These are phyloP conservation scores for Penicillium sp. DNA, from an alignment of 2,329 filamentous ascomycete species.

Conservation along the genomic window DNA sequence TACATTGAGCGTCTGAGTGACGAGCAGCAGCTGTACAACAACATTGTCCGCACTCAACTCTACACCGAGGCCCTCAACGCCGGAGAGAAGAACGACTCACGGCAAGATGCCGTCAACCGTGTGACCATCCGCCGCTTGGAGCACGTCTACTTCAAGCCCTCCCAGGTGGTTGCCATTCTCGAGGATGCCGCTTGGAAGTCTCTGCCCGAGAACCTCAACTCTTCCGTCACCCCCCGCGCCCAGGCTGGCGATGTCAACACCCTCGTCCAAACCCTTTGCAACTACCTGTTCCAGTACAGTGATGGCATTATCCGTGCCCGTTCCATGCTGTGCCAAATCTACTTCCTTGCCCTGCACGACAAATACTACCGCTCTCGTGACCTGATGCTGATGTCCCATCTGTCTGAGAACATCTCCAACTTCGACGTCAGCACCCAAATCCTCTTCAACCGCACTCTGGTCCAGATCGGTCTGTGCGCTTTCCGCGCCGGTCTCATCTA, in stretches of 20 bases:
- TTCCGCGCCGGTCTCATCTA: slow-evolving; percentile 97
- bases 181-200: slow-evolving; percentile 94
- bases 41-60: slow-evolving; percentile 83
- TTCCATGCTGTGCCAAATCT: slow-evolving; percentile 98
- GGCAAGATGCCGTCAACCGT: slow-evolving; percentile 88
- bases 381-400: slow-evolving; percentile 99
- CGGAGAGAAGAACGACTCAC: slow-evolving; percentile 69
- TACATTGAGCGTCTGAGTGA: slow-evolving; percentile 95
- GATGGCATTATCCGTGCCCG: slow-evolving; percentile 95
- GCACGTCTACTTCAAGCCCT: slow-evolving; percentile 99
- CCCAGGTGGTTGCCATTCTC: slow-evolving; percentile 88
- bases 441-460: slow-evolving; percentile 95
- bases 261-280: slow-evolving; percentile 86
- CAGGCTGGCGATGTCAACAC: slow-evolving; percentile 67
- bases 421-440: slow-evolving; percentile 98
- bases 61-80: slow-evolving; percentile 84
- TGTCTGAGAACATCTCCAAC: slow-evolving; percentile 94
- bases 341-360: slow-evolving; percentile 96
- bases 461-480: slow-evolving; percentile 96
- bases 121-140: slow-evolving; percentile 92
- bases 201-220: slow-evolving; percentile 71
- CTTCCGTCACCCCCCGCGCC: slow-evolving; percentile 75
- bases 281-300: slow-evolving; percentile 91
- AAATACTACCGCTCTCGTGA: slow-evolving; percentile 97
- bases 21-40: slow-evolving; percentile 87